phyloP scores from a whole-genome alignment of 2,329 filamentous ascomycete species.

The Claviceps sp. region DNA sequence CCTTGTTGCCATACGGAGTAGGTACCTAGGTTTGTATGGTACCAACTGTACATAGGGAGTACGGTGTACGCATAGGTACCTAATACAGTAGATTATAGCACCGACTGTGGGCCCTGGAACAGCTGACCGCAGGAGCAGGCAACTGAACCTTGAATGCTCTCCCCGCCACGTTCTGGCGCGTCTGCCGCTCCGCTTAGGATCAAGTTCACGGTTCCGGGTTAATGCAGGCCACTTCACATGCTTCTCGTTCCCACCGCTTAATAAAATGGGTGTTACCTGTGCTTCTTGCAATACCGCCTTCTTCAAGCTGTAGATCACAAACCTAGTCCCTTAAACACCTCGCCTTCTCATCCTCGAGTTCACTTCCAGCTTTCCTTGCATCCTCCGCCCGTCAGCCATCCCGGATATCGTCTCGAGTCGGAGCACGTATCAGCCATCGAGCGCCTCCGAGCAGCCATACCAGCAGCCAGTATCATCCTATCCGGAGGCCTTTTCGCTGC shows the following conservation, averaged over 20 bases:
- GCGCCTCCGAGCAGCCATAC: not conserved
- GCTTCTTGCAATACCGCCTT: not conserved
- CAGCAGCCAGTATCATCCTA: not conserved
- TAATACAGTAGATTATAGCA: too few relatives aligned
- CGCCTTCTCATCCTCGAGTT: not conserved
- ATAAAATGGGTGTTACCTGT: not conserved
- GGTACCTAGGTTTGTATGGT: too few relatives aligned
- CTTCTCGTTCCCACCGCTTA: not conserved
- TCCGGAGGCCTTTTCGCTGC: not conserved
- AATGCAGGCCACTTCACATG: not conserved
- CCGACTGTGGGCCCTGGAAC: too few relatives aligned
- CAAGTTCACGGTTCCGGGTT: too few relatives aligned
- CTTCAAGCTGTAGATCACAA: not conserved
- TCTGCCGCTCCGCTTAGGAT: too few relatives aligned
- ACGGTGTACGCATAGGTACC: too few relatives aligned
- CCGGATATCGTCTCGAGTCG: not conserved
- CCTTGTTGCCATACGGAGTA: too few relatives aligned
- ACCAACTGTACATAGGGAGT: too few relatives aligned
- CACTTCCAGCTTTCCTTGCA: not conserved
- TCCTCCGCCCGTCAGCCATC: not conserved
- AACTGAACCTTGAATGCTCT: too few relatives aligned
- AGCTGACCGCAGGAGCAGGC: too few relatives aligned
- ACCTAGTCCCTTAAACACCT: not conserved
- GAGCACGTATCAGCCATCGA: not conserved
- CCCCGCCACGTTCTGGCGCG: too few relatives aligned